Percentiles rank a stretch among this genome's conserved stretches.
Evolutionary conservation across 495 filamentous ascomycete genomes (phyloP).

Genomic region (Penicillium desertorum): DNA sequence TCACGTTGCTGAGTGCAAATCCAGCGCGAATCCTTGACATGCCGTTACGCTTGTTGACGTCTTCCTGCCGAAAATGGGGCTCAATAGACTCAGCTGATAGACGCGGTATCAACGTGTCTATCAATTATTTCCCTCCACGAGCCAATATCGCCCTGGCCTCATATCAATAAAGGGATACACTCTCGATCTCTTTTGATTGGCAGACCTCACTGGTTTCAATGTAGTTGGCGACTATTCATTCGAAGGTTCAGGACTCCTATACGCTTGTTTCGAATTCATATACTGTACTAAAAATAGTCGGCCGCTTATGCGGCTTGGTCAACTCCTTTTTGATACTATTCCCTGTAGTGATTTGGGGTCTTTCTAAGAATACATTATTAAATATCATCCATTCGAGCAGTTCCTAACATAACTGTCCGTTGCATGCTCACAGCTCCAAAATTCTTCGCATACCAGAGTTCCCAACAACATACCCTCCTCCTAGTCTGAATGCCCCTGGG

Average conservation of each 20-base stretch:
- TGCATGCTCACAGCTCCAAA: slow-evolving; percentile 10
- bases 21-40: background rate
- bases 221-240: background rate
- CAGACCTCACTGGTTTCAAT: background rate
- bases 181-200: background rate
- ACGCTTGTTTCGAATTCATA: background rate
- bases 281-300: background rate
- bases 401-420: background rate
- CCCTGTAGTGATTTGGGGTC: too few relatives aligned
- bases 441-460: slow-evolving; percentile 23
- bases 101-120: background rate
- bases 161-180: background rate
- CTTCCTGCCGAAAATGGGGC: background rate
- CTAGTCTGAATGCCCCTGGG: slow-evolving; percentile 36
- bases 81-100: background rate
- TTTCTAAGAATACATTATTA: background rate
- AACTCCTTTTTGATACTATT: background rate
- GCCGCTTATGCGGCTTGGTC: background rate
- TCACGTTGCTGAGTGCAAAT: background rate
- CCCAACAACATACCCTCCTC: slow-evolving; percentile 17
- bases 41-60: too few relatives aligned
- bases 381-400: background rate
- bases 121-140: background rate
- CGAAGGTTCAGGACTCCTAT: background rate
- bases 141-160: background rate